Percentiles rank a stretch among this genome's conserved stretches.
Conservation (phyloP, 352 stramenopile genomes). For the Thraustotheca clavata region DNA sequence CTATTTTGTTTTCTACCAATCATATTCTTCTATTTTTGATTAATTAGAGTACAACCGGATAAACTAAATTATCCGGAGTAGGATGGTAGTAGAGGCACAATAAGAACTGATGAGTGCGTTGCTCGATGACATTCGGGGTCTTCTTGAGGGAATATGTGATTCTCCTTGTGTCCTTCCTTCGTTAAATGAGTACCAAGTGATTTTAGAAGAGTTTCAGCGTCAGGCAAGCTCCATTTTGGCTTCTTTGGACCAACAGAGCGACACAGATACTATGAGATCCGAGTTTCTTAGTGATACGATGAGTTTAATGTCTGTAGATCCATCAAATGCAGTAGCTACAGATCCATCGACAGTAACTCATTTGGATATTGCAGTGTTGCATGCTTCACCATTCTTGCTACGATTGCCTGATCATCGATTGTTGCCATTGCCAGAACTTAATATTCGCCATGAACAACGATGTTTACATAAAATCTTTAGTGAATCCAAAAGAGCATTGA, state of each 20-base stretch:
- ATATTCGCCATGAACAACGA: conserved; percentile 53
- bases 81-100: not conserved
- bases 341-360: conserved; percentile 40
- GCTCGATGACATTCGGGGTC: conserved; percentile 14
- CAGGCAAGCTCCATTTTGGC: not conserved
- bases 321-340: not conserved
- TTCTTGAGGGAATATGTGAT: conserved; percentile 10
- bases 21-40: too few relatives aligned
- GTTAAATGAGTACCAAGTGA: not conserved
- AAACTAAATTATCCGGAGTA: too few relatives aligned
- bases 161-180: not conserved
- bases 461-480: conserved; percentile 67
- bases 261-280: conserved; percentile 5
- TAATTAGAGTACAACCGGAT: too few relatives aligned
- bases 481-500: conserved; percentile 59
- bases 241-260: conserved; percentile 1
- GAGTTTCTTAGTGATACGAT: conserved; percentile 18
- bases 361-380: conserved; percentile 68
- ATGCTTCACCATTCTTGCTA: conserved; percentile 63
- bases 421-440: conserved; percentile 46
- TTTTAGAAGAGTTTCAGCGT: not conserved
- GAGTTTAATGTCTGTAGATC: conserved; percentile 4
- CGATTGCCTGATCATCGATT: conserved; percentile 30
- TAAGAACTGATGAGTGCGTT: not conserved
- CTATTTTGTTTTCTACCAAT: too few relatives aligned